These are phyloP conservation scores for Fusarium sp. DNA, from an alignment of 2,329 filamentous ascomycete species.

Conservation along the genomic window DNA sequence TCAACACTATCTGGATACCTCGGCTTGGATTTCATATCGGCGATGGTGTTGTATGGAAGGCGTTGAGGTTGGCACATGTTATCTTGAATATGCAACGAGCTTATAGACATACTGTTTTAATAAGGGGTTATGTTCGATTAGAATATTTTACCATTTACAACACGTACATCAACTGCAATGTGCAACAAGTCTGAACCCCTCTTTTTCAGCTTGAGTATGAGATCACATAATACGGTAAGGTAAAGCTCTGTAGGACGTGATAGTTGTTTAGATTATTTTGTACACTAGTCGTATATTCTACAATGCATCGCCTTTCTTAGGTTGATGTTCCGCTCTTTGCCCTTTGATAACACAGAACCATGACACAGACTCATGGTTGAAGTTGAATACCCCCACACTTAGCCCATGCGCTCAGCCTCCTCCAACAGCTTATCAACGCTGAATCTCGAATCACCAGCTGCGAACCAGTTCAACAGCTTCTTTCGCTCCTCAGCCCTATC, in stretches of 20 bases:
- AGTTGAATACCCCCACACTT: constrained; percentile 18
- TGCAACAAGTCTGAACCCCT: not conserved
- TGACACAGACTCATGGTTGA: not conserved
- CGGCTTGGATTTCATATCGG: not conserved
- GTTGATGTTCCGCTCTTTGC: not conserved
- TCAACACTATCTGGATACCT: constrained; percentile 5
- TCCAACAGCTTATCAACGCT: constrained; percentile 87
- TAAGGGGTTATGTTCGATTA: not conserved
- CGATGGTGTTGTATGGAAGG: constrained; percentile 1
- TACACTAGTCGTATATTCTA: constrained; percentile 28
- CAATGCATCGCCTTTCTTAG: constrained; percentile 13
- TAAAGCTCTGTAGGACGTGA: constrained; percentile 32
- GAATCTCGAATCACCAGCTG: constrained; percentile 80
- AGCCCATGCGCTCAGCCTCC: constrained; percentile 84
- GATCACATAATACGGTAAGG: constrained; percentile 48
- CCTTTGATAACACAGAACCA: not conserved
- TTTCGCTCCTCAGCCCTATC: constrained; percentile 73
- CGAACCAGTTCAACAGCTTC: constrained; percentile 84
- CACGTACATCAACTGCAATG: not conserved
- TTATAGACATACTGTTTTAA: constrained; percentile 1
- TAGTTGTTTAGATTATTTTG: constrained; percentile 7
- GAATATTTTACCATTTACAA: not conserved
- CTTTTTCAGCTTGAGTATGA: not conserved
- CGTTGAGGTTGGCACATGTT: constrained; percentile 1
- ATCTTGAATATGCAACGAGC: not conserved